Evolutionary conservation across 352 stramenopile genomes (phyloP).

Genomic region (Globisporangium spinosum): DNA sequence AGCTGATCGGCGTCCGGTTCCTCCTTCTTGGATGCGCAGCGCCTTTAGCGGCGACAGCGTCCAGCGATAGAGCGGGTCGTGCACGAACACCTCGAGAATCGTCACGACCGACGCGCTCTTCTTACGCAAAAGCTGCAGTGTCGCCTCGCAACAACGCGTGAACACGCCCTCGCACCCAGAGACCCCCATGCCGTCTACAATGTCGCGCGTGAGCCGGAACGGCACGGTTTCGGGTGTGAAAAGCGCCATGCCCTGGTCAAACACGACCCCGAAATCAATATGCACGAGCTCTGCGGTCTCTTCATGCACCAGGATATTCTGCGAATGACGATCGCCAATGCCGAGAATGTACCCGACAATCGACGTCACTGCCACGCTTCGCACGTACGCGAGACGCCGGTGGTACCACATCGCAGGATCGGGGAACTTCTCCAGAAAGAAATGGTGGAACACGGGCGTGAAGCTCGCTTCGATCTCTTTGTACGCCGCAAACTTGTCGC

Average conservation of each 20-base stretch:
- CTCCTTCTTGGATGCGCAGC: constrained; percentile 72
- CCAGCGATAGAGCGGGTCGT: constrained; percentile 99
- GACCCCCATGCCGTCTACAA: constrained; percentile 99
- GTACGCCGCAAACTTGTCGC: constrained; percentile 83
- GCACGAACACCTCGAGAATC: constrained; percentile 98
- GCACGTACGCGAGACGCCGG: constrained; percentile 92
- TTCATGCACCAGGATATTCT: constrained; percentile 98
- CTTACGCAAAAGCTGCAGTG: constrained; percentile 89
- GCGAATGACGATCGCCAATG: constrained; percentile 98
- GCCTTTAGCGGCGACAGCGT: constrained; percentile 91
- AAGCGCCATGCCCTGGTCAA: constrained; percentile 96
- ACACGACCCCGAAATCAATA: constrained; percentile 99
- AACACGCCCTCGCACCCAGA: constrained; percentile 96
- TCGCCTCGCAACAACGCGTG: constrained; percentile 92
- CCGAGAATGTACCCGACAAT: constrained; percentile 96
- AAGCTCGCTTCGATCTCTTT: constrained; percentile 92
- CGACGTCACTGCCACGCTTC: constrained; percentile 94
- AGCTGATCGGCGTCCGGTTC: constrained; percentile 21
- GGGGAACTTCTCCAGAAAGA: constrained; percentile 97
- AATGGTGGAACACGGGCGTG: constrained; percentile 96
- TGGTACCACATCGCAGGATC: constrained; percentile 93
- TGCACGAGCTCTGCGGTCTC: constrained; percentile 98
- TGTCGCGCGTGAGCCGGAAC: constrained; percentile 97
- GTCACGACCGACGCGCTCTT: constrained; percentile 94
- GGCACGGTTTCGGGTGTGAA: constrained; percentile 97